Conservation (phyloP, 352 stramenopile species). For the Phytophthora colocasiae region DNA sequence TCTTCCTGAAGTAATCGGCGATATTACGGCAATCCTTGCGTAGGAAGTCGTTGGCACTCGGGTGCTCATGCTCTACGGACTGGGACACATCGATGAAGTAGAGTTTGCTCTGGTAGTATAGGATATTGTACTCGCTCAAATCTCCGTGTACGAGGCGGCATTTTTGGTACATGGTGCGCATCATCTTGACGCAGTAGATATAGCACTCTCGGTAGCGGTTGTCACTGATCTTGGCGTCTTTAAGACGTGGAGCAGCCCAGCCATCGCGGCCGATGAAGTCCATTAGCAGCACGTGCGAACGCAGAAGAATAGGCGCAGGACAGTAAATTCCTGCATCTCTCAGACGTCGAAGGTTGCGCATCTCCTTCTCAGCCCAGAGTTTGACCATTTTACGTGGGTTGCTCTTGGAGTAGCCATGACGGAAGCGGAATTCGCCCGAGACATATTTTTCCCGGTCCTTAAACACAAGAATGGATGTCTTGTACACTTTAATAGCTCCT, state of each 20-base stretch:
- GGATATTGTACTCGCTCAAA: slow-evolving; percentile 99
- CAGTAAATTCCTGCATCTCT: slow-evolving; percentile 91
- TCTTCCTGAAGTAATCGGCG: slow-evolving; percentile 97
- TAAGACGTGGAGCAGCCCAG: slow-evolving; percentile 95
- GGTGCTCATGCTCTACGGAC: slow-evolving; percentile 98
- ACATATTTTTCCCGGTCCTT: slow-evolving; percentile 99
- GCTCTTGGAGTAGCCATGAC: slow-evolving; percentile 95
- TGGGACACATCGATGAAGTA: slow-evolving; percentile 99
- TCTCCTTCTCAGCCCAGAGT: slow-evolving; percentile 99
- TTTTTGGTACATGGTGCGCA: slow-evolving; percentile 97
- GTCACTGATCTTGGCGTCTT: slow-evolving; percentile 94
- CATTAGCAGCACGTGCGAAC: slow-evolving; percentile 99
- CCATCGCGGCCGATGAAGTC: slow-evolving; percentile 97
- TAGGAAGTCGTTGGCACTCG: slow-evolving; percentile 97
- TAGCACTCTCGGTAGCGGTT: slow-evolving; percentile 95
- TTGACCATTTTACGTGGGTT: slow-evolving; percentile 99
- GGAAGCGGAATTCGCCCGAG: slow-evolving; percentile 97
- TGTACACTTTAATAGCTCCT: slow-evolving; percentile 87
- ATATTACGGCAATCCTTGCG: slow-evolving; percentile 98
- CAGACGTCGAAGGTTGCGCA: slow-evolving; percentile 97
- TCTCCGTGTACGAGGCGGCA: slow-evolving; percentile 98
- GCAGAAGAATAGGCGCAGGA: slow-evolving; percentile 94
- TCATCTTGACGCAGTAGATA: slow-evolving; percentile 95
- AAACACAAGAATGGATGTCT: slow-evolving; percentile 98
- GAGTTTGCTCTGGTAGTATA: slow-evolving; percentile 97